Percentiles rank a stretch among this genome's conserved stretches.
Evolutionary conservation across 176 grass and related monocot genomes (phyloP).

Genomic region (Zizania latifolia): DNA sequence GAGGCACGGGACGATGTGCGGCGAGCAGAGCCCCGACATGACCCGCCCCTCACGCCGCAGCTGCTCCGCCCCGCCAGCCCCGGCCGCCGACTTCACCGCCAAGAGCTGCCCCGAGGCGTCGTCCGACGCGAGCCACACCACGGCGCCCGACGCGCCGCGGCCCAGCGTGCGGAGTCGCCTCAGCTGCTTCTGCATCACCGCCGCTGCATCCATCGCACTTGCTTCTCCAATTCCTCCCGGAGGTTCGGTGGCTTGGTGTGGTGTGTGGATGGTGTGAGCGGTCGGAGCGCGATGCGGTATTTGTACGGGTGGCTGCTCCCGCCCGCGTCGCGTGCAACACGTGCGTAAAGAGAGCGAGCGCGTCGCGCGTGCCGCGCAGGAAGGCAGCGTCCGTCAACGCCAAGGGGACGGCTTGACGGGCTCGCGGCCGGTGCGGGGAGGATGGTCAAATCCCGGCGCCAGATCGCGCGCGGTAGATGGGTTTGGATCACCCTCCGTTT

Average conservation of each 20-base stretch:
- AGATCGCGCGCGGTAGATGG: background rate
- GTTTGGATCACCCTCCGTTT: too few relatives aligned
- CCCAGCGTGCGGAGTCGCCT: conserved; percentile 50
- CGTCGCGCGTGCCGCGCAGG: background rate
- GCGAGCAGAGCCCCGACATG: conserved; percentile 47
- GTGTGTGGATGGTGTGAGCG: background rate
- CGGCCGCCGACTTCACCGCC: conserved; percentile 55
- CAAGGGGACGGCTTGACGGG: too few relatives aligned
- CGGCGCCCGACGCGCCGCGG: conserved; percentile 39
- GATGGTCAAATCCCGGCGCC: too few relatives aligned
- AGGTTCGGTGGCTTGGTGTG: background rate
- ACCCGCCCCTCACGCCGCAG: conserved; percentile 51
- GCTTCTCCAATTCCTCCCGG: background rate
- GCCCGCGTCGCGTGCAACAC: background rate
- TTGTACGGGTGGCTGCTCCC: background rate
- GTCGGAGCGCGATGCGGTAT: background rate
- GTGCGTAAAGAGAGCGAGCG: background rate
- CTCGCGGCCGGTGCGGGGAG: too few relatives aligned
- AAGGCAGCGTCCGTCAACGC: background rate
- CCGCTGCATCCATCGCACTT: background rate
- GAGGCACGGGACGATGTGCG: conserved; percentile 56
- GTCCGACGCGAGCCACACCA: conserved; percentile 34
- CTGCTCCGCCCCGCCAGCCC: conserved; percentile 5
- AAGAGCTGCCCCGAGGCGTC: conserved; percentile 43
- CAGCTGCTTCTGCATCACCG: conserved; percentile 12